These are phyloP conservation scores for Lachancea lanzarotensis DNA, from an alignment of 805 yeast genomes.

Conservation along the genomic window DNA sequence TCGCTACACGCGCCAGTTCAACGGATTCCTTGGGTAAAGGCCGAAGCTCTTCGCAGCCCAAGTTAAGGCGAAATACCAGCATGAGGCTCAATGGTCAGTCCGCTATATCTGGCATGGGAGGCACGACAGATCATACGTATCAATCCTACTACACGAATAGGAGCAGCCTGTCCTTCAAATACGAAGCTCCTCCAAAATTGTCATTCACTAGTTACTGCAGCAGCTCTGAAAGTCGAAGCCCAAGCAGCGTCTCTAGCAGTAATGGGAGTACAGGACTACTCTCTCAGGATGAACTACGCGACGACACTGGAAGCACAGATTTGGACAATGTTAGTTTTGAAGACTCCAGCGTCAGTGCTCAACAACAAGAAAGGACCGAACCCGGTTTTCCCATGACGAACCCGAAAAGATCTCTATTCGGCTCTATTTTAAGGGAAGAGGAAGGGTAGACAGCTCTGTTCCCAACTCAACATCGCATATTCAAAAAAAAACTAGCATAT, in stretches of 20 bases:
- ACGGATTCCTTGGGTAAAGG: constrained; percentile 18
- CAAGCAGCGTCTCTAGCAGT: constrained; percentile 14
- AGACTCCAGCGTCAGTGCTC: constrained; percentile 10
- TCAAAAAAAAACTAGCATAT: neutral
- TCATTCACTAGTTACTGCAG: constrained; percentile 14
- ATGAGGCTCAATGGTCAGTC: neutral
- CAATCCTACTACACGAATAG: neutral
- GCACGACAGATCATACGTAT: neutral
- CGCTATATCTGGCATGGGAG: neutral
- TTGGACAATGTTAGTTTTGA: constrained; percentile 15
- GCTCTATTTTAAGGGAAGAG: constrained; percentile 16
- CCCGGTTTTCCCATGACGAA: constrained; percentile 10
- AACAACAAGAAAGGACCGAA: neutral
- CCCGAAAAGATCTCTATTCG: constrained; percentile 15
- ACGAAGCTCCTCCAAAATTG: constrained; percentile 28
- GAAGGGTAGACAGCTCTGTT: constrained; percentile 1
- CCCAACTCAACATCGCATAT: neutral
- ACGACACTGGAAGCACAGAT: constrained; percentile 11
- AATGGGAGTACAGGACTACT: constrained; percentile 11
- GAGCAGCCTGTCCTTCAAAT: constrained; percentile 10
- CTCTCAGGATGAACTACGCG: constrained; percentile 16
- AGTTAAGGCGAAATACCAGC: neutral
- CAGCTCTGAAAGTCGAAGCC: constrained; percentile 16
- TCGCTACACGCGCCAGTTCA: constrained; percentile 33
- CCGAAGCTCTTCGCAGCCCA: neutral